Evolutionary conservation across 768 basidiomycete genomes (phyloP).

Genomic region (Suillus placidus): DNA sequence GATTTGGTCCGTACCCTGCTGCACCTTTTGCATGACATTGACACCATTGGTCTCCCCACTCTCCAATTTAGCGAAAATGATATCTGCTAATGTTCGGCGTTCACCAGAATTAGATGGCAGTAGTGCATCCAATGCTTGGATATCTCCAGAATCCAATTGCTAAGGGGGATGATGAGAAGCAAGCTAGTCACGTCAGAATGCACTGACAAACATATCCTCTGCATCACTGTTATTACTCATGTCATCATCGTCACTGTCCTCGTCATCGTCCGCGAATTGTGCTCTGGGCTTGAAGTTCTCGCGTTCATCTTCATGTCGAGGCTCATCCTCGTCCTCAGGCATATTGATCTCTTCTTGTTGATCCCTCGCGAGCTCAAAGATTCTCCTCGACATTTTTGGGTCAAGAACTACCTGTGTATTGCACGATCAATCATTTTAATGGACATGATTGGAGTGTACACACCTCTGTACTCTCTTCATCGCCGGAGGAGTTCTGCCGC

Average conservation of each 20-base stretch:
- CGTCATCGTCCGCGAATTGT: slow-evolving; percentile 53
- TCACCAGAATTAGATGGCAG: slow-evolving; percentile 76
- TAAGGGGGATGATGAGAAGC: slow-evolving; percentile 30
- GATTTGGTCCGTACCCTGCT: slow-evolving; percentile 47
- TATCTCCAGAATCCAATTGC: slow-evolving; percentile 91
- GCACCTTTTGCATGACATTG: slow-evolving; percentile 60
- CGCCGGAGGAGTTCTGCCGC: slow-evolving; percentile 44
- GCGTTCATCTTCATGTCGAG: slow-evolving; percentile 42
- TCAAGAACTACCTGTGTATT: slow-evolving; percentile 65
- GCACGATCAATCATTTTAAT: slow-evolving; percentile 9
- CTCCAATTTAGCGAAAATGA: slow-evolving; percentile 95
- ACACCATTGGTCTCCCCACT: slow-evolving; percentile 52
- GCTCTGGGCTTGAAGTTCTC: slow-evolving; percentile 26
- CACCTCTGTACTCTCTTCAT: slow-evolving; percentile 67
- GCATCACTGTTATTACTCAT: slow-evolving; percentile 52
- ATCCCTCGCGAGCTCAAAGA: slow-evolving; percentile 89
- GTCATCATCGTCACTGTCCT: slow-evolving; percentile 37
- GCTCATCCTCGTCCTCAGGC: slow-evolving; percentile 53
- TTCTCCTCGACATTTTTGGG: slow-evolving; percentile 79
- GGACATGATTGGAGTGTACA: slow-evolving; percentile 19
- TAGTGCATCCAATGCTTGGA: slow-evolving; percentile 81
- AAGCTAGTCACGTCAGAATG: slow-evolving; percentile 10
- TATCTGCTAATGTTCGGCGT: slow-evolving; percentile 87
- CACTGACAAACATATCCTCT: slow-evolving; percentile 64
- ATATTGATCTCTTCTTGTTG: slow-evolving; percentile 90